Evolutionary conservation across 2,329 filamentous ascomycete genomes (phyloP).

Genomic region (Ciborinia camelliae): DNA sequence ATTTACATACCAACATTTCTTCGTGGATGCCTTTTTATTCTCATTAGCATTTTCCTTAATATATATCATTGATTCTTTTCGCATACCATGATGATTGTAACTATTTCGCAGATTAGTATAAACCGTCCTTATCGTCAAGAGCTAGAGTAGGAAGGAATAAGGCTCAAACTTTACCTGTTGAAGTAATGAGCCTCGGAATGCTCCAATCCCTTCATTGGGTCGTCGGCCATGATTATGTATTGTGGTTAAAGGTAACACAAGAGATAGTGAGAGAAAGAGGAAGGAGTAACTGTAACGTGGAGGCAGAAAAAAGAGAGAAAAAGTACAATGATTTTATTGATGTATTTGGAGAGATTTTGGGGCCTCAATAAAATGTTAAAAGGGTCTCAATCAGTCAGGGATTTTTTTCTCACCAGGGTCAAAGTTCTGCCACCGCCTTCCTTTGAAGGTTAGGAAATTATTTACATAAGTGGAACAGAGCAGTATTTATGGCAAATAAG

Average conservation of each 20-base stretch:
- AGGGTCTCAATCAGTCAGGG: not conserved
- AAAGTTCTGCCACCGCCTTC: conserved; percentile 11
- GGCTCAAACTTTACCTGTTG: conserved; percentile 67
- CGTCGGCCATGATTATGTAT: conserved; percentile 47
- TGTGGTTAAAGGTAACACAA: not conserved
- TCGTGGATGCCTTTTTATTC: conserved; percentile 80
- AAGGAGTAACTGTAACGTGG: conserved; percentile 10
- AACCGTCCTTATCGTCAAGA: not conserved
- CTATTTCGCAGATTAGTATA: conserved; percentile 47
- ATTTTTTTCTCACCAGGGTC: conserved; percentile 11
- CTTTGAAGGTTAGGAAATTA: not conserved
- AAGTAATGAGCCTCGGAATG: conserved; percentile 96
- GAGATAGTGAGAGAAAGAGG: conserved; percentile 7
- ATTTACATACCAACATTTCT: conserved; percentile 84
- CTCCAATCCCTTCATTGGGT: conserved; percentile 44
- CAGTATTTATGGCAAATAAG: not conserved
- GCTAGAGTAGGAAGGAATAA: not conserved
- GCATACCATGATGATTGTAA: conserved; percentile 95
- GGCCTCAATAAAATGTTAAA: not conserved
- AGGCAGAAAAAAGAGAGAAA: conserved; percentile 3
- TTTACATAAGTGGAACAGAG: not conserved
- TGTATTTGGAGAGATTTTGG: not conserved
- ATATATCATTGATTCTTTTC: conserved; percentile 17
- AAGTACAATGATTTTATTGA: not conserved
- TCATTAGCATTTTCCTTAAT: conserved; percentile 36